Conservation (phyloP, 2,329 filamentous ascomycete genomes). For the Nannizziopsis barbatae region DNA sequence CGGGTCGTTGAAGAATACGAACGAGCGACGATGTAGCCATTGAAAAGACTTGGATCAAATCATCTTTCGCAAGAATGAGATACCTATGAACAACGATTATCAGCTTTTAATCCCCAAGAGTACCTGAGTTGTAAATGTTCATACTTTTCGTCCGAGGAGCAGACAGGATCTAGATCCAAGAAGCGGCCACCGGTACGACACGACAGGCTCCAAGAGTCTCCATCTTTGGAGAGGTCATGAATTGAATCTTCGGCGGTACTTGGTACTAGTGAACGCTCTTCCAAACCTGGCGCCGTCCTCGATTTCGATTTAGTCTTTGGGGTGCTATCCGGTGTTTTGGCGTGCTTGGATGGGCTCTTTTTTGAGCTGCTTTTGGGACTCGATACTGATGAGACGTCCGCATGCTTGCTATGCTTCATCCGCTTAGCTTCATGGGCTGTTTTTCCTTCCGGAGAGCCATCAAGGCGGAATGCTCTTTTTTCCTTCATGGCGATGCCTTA, state of each 20-base stretch:
- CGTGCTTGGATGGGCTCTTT: not conserved
- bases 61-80: conserved; percentile 63
- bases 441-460: conserved; percentile 9
- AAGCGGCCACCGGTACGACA: conserved; percentile 41
- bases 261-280: not conserved
- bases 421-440: conserved; percentile 9
- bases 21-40: conserved; percentile 69
- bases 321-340: not conserved
- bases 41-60: conserved; percentile 69
- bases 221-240: not conserved
- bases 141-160: conserved; percentile 48
- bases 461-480: conserved; percentile 10
- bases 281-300: not conserved
- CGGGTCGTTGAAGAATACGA: conserved; percentile 53
- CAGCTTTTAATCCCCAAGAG: too few relatives aligned
- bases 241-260: not conserved
- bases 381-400: not conserved
- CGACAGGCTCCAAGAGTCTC: conserved; percentile 10
- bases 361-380: not conserved
- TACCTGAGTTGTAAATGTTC: conserved; percentile 9
- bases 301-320: not conserved
- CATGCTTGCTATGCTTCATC: conserved; percentile 9
- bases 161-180: conserved; percentile 45
- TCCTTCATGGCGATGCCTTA: conserved; percentile 7
- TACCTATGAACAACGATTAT: conserved; percentile 39